Evolutionary conservation across 2,329 filamentous ascomycete species (phyloP).

Genomic region (Sarocladiaceae sp.): DNA sequence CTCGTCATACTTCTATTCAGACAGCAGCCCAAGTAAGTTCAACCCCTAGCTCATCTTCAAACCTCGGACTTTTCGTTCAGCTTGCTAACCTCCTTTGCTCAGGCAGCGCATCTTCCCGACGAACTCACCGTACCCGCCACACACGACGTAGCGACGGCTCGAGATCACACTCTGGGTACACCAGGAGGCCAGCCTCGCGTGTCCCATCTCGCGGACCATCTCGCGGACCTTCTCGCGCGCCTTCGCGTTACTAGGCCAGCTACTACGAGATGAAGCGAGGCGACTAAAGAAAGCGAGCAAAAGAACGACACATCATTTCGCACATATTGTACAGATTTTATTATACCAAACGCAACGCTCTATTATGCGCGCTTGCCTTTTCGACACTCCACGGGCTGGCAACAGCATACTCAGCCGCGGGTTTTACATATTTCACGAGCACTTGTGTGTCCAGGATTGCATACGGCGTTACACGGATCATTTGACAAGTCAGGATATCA

Average conservation of each 20-base stretch:
- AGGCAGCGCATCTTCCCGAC: constrained; percentile 19
- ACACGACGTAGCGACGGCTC: constrained; percentile 25
- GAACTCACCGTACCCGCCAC: constrained; percentile 27
- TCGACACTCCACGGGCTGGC: too few relatives aligned
- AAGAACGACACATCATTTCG: neutral
- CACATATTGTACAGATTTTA: constrained; percentile 8
- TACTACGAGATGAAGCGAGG: neutral
- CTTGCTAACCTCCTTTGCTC: neutral
- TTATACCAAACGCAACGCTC: constrained; percentile 6
- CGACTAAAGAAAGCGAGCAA: neutral
- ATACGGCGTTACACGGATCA: constrained; percentile 2
- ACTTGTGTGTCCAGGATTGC: neutral
- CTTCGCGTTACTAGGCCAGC: neutral
- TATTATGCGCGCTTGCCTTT: constrained; percentile 3
- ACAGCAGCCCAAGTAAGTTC: constrained; percentile 46
- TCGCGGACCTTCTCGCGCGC: constrained; percentile 2
- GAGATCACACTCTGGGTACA: constrained; percentile 26
- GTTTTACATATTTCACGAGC: too few relatives aligned
- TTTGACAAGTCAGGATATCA: neutral
- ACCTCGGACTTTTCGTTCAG: neutral
- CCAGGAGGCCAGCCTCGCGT: constrained; percentile 12
- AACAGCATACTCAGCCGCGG: too few relatives aligned
- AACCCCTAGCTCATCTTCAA: constrained; percentile 6
- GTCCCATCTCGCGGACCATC: constrained; percentile 1
- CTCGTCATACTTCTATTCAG: constrained; percentile 48